A percentile compares a stretch with the other conserved stretches of the same genome.
These are phyloP conservation scores for Lithocarpus polystachyus DNA, from an alignment of 306 rosid genomes.

Conservation along the genomic window DNA sequence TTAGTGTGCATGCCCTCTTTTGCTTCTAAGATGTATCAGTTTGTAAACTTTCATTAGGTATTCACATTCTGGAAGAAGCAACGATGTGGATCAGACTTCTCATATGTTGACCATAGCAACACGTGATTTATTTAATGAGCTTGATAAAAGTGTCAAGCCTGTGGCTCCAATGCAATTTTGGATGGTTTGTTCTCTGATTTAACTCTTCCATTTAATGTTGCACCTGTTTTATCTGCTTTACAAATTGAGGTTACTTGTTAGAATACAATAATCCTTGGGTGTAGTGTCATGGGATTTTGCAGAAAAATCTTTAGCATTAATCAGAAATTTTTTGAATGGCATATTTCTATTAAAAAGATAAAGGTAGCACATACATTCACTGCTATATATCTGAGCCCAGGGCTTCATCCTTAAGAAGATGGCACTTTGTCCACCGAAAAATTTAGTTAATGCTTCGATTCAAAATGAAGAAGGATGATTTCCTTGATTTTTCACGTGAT, in stretches of 20 bases:
- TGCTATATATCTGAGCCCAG: not conserved
- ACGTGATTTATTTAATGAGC: slow-evolving; percentile 81
- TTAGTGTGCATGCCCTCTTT: slow-evolving; percentile 8
- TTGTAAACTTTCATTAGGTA: slow-evolving; percentile 48
- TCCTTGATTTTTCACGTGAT: not conserved
- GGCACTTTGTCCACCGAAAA: not conserved
- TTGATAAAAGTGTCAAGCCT: slow-evolving; percentile 87
- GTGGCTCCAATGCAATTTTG: slow-evolving; percentile 99
- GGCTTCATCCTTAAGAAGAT: not conserved
- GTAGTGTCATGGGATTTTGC: not conserved
- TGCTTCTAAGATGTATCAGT: slow-evolving; percentile 16
- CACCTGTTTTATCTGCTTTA: not conserved
- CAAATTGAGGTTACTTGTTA: slow-evolving; percentile 1
- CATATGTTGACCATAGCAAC: slow-evolving; percentile 88
- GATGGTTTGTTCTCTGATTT: slow-evolving; percentile 64
- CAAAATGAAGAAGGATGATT: not conserved
- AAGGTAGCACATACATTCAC: not conserved
- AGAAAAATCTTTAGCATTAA: not conserved
- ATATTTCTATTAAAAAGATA: not conserved
- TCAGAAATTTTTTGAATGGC: not conserved
- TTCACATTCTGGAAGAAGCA: slow-evolving; percentile 66
- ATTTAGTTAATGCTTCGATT: not conserved
- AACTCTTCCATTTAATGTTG: slow-evolving; percentile 4
- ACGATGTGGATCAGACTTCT: slow-evolving; percentile 91
- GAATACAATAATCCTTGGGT: not conserved